Base-by-base conservation (phyloP, 2,329 filamentous ascomycete species). In the Ophiostoma ips region DNA sequence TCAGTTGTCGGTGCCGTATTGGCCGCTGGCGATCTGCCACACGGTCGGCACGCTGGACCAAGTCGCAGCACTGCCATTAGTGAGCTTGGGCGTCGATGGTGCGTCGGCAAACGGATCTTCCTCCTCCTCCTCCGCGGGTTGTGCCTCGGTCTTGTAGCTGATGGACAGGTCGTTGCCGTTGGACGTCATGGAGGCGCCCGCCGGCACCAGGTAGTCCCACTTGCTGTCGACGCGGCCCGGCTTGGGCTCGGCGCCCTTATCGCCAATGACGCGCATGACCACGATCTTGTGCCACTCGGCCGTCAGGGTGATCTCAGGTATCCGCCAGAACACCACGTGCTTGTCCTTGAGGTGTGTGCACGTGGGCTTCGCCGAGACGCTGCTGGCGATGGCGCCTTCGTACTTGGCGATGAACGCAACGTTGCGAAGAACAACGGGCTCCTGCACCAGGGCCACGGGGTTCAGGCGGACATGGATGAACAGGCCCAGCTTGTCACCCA, bases 391-490 rank as follows among this genome's bases (percentile, higher is more conserved):
- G 10, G 70, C 71, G 35, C 83, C 81, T 40, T 86, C 81, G 56
- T 94, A 83, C 1, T 76, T 79, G 30, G 83, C 77, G 15, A 87
- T 72, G 24, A 94, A 71, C 6, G 84, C 74, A 21, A 95, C 73
- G 58, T 95, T 94, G 58, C 81, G 83, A 60, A 65, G 74, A 61
- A 59, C 70, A 56, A 68, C 64, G 2, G 68, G 66, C 19, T 55
- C 61, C 28, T 31, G 24, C 2, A 38, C 13, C 2, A 18, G 35
- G 3, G 43, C 33, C 3, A 71, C 49, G 8, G 87, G 84, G 64
- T 95, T 95, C 15, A 92, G 73, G 6, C 81, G 80, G 66, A 95
- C 96, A 60, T 84, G 80, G 35, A 96, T 70, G 49, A 95, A 77
- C 37, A 94, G 77, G 37, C 85, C 89, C n/a, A 90, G 77, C 66